phyloP scores from a whole-genome alignment of 2,329 filamentous ascomycete genomes.

The Orbilia ellipsospora region DNA sequence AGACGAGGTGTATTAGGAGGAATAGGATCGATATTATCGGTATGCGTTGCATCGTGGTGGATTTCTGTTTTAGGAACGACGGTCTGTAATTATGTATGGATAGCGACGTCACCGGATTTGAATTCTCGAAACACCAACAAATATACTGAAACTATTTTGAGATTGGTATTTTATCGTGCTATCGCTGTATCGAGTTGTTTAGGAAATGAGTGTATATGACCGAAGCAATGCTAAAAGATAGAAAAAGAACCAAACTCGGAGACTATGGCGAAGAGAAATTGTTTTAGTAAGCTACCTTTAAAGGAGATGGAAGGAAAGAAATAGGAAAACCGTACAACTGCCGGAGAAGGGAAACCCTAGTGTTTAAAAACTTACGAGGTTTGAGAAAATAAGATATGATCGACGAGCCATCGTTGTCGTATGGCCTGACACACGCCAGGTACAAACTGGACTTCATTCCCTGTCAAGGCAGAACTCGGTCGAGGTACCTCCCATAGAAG shows the following conservation, averaged over 20 bases:
- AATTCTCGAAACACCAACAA: too few relatives aligned
- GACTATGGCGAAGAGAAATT: too few relatives aligned
- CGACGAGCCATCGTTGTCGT: background rate
- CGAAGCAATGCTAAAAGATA: background rate
- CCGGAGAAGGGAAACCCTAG: background rate
- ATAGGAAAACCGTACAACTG: background rate
- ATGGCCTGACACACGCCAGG: background rate
- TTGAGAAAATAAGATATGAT: conserved; percentile 2
- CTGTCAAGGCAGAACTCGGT: background rate
- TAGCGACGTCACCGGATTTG: conserved; percentile 14
- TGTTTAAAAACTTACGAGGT: background rate
- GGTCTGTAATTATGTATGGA: background rate
- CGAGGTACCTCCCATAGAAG: background rate
- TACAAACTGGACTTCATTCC: background rate
- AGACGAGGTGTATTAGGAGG: conserved; percentile 9
- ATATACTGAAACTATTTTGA: too few relatives aligned
- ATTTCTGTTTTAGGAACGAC: conserved; percentile 1
- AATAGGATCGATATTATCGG: conserved; percentile 29
- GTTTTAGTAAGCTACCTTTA: background rate
- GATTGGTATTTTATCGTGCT: too few relatives aligned
- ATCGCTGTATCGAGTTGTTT: too few relatives aligned
- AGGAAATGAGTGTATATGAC: too few relatives aligned
- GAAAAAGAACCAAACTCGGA: too few relatives aligned
- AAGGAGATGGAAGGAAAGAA: background rate
- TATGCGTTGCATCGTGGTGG: conserved; percentile 49